Base-by-base conservation (phyloP, 192 early-diverging fungal species). In the Entomortierella lignicola region DNA sequence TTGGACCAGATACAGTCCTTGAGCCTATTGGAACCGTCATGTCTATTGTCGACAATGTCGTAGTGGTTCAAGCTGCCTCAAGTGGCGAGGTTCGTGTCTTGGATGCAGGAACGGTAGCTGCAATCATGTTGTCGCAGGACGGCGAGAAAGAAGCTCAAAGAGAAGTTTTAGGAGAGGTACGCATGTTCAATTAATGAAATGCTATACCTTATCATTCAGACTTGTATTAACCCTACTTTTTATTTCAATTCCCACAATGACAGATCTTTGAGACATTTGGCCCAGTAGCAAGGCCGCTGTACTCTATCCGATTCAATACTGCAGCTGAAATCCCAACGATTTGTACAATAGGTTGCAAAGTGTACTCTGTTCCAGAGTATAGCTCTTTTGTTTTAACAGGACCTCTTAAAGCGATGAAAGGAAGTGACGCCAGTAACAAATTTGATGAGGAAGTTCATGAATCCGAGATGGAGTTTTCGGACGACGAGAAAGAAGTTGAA, bases 241-340 rank as follows among this genome's bases (percentile, higher is more conserved):
- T n/a, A 66, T 51, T 41, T 54, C 62, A n/a, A 59, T 72, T 79
- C 4, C 7, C 5, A 71, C 17, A 2, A 8, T 15, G 15, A 20
- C 63, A 89, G 88, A 81, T 95, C 15, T 96, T 90, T 84, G 98
- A 99, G 57, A 95, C 94, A 0, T 95, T 99, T 87, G 98, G 98
- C 8, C 95, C 95, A 11, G 91, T 99, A 1, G 66, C 83, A 2
- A 82, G 86, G 32, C 98, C 98, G 4, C 74, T 94, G 51, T 98
- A 97, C 77, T 88, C 89, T 18, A 86, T 99, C 17, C 85, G 93
- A 17, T 95, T 95, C 79, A 88, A 91, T 65, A 71, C 73, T 23
- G 54, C 84, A 4, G 65, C 72, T 11, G 93, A 95, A 27, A 90
- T 95, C 7, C 86, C 91, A 44, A 23, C 31, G 10, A 54, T 71